Percentiles rank a stretch among this genome's conserved stretches.
Conservation (phyloP, 768 basidiomycete genomes). For the Neoboletus brunneissimus region DNA sequence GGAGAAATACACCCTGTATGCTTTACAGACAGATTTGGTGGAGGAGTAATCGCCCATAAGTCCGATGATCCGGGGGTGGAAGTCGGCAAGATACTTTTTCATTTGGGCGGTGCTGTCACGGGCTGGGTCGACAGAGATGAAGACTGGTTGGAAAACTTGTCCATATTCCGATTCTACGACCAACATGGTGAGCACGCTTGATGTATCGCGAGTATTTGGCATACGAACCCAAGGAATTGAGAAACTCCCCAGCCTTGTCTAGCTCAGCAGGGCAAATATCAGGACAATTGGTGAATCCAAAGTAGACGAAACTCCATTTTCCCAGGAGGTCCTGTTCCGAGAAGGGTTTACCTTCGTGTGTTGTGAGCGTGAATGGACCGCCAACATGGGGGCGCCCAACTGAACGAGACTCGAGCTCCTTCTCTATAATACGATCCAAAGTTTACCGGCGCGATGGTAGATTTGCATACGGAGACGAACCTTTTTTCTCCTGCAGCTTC, state of each 20-base stretch:
- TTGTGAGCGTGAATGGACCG: constrained; percentile 79
- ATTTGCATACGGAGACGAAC: constrained; percentile 40
- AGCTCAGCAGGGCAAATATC: constrained; percentile 98
- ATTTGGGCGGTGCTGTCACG: constrained; percentile 70
- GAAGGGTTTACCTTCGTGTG: constrained; percentile 65
- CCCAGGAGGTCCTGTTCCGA: constrained; percentile 83
- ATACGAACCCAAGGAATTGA: constrained; percentile 66
- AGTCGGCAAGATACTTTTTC: constrained; percentile 70
- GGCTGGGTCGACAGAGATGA: constrained; percentile 96
- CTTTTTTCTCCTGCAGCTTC: constrained; percentile 69
- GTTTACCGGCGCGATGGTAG: background rate
- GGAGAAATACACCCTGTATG: constrained; percentile 98
- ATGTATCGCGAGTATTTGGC: background rate
- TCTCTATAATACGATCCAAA: constrained; percentile 43
- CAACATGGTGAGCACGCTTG: constrained; percentile 8
- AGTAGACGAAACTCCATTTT: constrained; percentile 91
- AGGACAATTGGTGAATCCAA: constrained; percentile 99
- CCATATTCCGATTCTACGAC: constrained; percentile 64
- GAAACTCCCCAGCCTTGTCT: constrained; percentile 85
- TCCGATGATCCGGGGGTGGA: constrained; percentile 88
- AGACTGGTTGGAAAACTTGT: constrained; percentile 78
- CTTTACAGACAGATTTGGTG: constrained; percentile 87
- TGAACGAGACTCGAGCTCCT: constrained; percentile 67
- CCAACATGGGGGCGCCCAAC: constrained; percentile 88
- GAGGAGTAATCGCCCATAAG: constrained; percentile 83